phyloP scores from a whole-genome alignment of 257 asterid species.

The Solanum infundibuliforme region DNA sequence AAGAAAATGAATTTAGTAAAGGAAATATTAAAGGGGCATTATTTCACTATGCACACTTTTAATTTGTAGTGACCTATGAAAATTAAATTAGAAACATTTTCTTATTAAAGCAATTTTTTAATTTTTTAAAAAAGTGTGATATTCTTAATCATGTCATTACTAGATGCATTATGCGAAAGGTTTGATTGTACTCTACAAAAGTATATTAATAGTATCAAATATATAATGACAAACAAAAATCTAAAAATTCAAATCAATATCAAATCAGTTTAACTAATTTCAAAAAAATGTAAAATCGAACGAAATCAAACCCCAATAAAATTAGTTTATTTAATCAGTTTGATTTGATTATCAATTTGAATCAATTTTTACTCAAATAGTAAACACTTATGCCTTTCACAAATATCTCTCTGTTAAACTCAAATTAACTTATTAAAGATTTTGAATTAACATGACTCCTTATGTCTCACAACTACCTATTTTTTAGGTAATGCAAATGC shows the following conservation, averaged over 20 bases:
- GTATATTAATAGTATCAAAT: background rate
- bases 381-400: background rate
- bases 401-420: background rate
- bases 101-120: no score
- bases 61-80: background rate
- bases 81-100: no score
- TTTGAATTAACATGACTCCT: background rate
- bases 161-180: background rate
- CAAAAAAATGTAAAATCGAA: background rate
- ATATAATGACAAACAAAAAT: background rate
- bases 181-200: background rate
- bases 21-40: constrained; percentile 43
- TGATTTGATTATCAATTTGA: background rate
- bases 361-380: background rate
- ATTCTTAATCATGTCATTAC: background rate
- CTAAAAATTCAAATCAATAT: background rate
- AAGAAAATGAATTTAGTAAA: constrained; percentile 33
- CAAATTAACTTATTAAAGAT: background rate
- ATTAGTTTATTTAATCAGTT: background rate
- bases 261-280: background rate
- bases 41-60: constrained; percentile 14
- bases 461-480: constrained; percentile 4
- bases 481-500: constrained; percentile 6
- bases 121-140: no score
- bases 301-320: background rate